Percentiles rank a stretch among this genome's conserved stretches.
Conservation (phyloP, 805 yeast species). For the Brettanomyces naardenensis region DNA sequence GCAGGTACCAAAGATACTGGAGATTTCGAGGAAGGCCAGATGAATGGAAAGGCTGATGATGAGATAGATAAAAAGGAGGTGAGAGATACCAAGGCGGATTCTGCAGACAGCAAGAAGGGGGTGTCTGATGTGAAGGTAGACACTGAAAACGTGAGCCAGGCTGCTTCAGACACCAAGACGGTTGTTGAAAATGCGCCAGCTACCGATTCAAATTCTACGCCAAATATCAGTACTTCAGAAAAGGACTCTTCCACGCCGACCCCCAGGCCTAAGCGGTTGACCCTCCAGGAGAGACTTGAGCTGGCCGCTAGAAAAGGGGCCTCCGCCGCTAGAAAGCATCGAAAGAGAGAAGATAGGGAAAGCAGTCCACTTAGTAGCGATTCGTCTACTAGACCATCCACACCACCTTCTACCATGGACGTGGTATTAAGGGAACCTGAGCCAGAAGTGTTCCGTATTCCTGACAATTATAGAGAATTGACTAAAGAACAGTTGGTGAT, state of each 20-base stretch:
- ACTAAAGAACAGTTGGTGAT: not conserved
- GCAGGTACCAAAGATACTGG: not conserved
- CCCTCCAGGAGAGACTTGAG: conserved; percentile 81
- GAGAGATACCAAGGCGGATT: too few species aligned
- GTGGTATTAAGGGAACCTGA: not conserved
- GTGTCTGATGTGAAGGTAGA: too few species aligned
- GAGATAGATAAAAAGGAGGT: too few species aligned
- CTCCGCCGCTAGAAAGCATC: conserved; percentile 3
- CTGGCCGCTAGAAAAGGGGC: conserved; percentile 53
- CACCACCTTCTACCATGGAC: not conserved
- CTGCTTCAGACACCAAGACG: too few species aligned
- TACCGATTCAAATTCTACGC: too few species aligned
- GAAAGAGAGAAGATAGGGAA: not conserved
- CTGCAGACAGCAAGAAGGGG: too few species aligned
- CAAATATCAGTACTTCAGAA: too few species aligned
- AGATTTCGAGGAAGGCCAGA: not conserved
- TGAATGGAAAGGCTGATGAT: too few species aligned
- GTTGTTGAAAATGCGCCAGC: too few species aligned
- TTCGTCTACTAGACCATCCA: not conserved
- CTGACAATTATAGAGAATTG: conserved; percentile 8
- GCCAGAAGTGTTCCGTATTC: conserved; percentile 4
- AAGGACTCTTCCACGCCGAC: too few species aligned
- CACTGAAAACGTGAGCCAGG: too few species aligned
- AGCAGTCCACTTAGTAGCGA: not conserved
- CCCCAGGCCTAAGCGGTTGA: conserved; percentile 65